These are phyloP conservation scores for Corniculantispora saksenae DNA, from an alignment of 2,329 filamentous ascomycete genomes.

Conservation along the genomic window DNA sequence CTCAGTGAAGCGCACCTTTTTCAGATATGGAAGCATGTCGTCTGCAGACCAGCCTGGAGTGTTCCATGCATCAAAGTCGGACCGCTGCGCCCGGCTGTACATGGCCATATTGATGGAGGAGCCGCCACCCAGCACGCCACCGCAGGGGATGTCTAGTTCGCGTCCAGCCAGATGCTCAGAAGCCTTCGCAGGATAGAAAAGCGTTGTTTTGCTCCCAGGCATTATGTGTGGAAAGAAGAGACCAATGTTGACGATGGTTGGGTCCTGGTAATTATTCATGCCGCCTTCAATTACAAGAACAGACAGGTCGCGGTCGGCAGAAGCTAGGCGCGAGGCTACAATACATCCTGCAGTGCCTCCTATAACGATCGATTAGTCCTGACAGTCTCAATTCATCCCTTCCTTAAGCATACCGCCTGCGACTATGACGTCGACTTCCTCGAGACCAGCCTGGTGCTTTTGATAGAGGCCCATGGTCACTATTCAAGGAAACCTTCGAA, in stretches of 20 bases:
- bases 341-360: conserved; percentile 35
- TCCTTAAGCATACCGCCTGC: conserved; percentile 22
- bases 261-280: conserved; percentile 30
- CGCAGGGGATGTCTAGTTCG: conserved; percentile 29
- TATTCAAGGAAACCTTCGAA: not conserved
- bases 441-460: not conserved
- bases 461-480: not conserved
- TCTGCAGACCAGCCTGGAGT: conserved; percentile 23
- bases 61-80: conserved; percentile 37
- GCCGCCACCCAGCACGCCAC: conserved; percentile 33
- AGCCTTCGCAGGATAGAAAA: conserved; percentile 30
- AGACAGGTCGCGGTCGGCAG: conserved; percentile 30
- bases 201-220: conserved; percentile 26
- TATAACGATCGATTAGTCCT: conserved; percentile 12
- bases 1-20: conserved; percentile 32
- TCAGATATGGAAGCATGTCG: conserved; percentile 34
- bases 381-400: not conserved
- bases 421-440: conserved; percentile 27
- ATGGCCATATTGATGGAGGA: conserved; percentile 37
- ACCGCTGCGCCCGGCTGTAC: conserved; percentile 34
- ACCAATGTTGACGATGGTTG: conserved; percentile 30
- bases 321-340: conserved; percentile 32
- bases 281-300: conserved; percentile 36
- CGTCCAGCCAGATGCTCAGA: conserved; percentile 18
- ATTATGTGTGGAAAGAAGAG: conserved; percentile 29